A percentile compares a stretch with the other conserved stretches of the same genome.
These are phyloP conservation scores for Penicillium canescens DNA, from an alignment of 495 filamentous ascomycete genomes.

Conservation along the genomic window DNA sequence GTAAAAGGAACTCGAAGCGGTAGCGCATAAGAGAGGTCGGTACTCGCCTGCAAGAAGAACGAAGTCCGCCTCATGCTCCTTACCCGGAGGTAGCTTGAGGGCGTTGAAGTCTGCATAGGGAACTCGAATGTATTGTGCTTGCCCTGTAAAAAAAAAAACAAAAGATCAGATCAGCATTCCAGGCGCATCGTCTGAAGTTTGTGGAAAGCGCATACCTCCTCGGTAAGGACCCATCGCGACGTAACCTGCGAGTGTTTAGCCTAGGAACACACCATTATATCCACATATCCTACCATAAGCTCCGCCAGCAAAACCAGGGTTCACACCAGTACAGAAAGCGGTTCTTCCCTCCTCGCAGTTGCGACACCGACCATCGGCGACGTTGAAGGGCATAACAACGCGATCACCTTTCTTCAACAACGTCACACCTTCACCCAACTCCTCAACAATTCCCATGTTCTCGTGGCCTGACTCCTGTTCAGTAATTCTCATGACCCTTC, in stretches of 20 bases:
- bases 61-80: slow-evolving; percentile 46
- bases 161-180: not conserved
- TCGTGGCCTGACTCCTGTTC: slow-evolving; percentile 47
- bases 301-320: slow-evolving; percentile 59
- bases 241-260: slow-evolving; percentile 29
- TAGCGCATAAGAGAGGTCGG: not conserved
- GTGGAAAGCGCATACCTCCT: slow-evolving; percentile 27
- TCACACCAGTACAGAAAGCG: slow-evolving; percentile 58
- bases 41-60: slow-evolving; percentile 42
- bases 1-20: not conserved
- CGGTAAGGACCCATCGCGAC: slow-evolving; percentile 62
- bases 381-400: slow-evolving; percentile 61
- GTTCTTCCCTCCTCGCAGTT: slow-evolving; percentile 61
- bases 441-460: slow-evolving; percentile 52
- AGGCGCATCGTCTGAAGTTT: not conserved
- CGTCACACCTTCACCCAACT: slow-evolving; percentile 48
- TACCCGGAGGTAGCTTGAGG: slow-evolving; percentile 42
- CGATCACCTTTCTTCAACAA: slow-evolving; percentile 52
- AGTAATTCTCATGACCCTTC: not conserved
- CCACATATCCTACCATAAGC: slow-evolving; percentile 43
- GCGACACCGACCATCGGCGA: slow-evolving; percentile 56
- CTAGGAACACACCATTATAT: not conserved
- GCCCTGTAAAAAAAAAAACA: slow-evolving; percentile 28
- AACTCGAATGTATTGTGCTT: slow-evolving; percentile 56
- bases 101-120: slow-evolving; percentile 61